Evolutionary conservation across 2,329 filamentous ascomycete genomes (phyloP), one percentile per base, ranked within the genome.

Genomic region (Trichoderma sp.): DNA sequence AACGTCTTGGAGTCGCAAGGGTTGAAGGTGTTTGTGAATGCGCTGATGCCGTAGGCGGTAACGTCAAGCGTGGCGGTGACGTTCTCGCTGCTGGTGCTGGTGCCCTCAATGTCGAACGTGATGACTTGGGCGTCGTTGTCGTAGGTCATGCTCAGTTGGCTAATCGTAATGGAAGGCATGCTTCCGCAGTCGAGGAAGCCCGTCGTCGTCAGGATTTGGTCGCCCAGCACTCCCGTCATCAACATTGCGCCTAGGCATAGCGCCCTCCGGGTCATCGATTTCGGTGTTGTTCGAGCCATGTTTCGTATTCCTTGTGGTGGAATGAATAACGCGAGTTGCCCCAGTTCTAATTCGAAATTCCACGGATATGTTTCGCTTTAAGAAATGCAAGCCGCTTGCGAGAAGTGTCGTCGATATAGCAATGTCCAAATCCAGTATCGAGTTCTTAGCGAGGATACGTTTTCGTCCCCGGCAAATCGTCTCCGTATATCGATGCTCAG

Each of bases 21-120:
- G 73, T 97, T 88, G 78, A 98, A 97, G 4, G 79, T 80, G 66
- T 91, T 91, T 45, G 84, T 82, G 78, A 96, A 98, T 26, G 97
- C 86, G 67, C 90, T 78, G 66, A 86, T 86, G 66, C 95, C 95
- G 73, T 98, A 98, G 9, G 94, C 94, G 28, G 84, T 90, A 45
- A 97, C 90, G 24, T 86, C 83, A 66, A 98, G 81, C 3, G 79
- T 80, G 15, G 92, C 93, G 63, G 85, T 90, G 67, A 98, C 92
- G 70, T 97, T 93, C 76, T 95, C 92, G 70, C 84, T 77, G 74
- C 85, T 85, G 62, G 78, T 78, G 75, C 91, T 97, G 66, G 85
- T 88, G 67, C 94, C 95, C 41, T 88, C 86, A 24, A 97, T 85
- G 74, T 98, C 88, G 77, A 97, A 98, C 3, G 80, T 85, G 67